phyloP scores from a whole-genome alignment of 768 basidiomycete genomes.

The Filobasidium floriforme region DNA sequence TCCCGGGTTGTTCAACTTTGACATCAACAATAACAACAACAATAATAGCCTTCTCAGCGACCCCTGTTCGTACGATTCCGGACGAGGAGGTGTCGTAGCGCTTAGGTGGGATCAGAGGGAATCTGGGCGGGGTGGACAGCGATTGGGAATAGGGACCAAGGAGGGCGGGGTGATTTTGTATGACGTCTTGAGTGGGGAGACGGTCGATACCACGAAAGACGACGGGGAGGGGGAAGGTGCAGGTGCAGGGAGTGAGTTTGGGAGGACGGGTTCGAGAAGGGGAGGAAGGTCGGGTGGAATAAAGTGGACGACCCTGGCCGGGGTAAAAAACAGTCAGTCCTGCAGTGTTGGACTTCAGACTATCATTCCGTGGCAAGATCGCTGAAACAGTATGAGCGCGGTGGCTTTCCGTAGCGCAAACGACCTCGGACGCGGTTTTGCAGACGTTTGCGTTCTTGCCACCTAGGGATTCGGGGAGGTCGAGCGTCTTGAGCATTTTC shows the following conservation, averaged over 20 bases:
- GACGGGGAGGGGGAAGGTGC: not conserved
- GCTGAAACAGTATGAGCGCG: not conserved
- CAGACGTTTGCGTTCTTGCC: slow-evolving; percentile 12
- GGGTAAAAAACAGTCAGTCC: slow-evolving; percentile 7
- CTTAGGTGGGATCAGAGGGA: slow-evolving; percentile 29
- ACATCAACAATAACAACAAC: slow-evolving; percentile 9
- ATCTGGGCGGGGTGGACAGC: slow-evolving; percentile 16
- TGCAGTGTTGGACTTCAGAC: too few species aligned
- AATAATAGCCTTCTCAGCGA: slow-evolving; percentile 16
- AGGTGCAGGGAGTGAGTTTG: not conserved
- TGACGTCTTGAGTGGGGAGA: slow-evolving; percentile 33
- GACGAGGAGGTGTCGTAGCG: slow-evolving; percentile 25
- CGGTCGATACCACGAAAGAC: slow-evolving; percentile 2
- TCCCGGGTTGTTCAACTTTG: not conserved
- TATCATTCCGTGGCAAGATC: too few species aligned
- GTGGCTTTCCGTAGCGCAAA: not conserved
- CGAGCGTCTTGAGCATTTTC: slow-evolving; percentile 10
- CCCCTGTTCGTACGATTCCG: slow-evolving; percentile 34
- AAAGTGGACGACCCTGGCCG: slow-evolving; percentile 1
- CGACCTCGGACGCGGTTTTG: not conserved
- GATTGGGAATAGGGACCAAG: slow-evolving; percentile 33
- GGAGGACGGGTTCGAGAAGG: not conserved
- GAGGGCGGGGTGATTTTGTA: slow-evolving; percentile 39
- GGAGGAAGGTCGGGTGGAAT: not conserved
- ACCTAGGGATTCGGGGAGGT: not conserved